These are phyloP conservation scores for Cornus suecica DNA, from an alignment of 148 eudicot genomes.

Conservation along the genomic window DNA sequence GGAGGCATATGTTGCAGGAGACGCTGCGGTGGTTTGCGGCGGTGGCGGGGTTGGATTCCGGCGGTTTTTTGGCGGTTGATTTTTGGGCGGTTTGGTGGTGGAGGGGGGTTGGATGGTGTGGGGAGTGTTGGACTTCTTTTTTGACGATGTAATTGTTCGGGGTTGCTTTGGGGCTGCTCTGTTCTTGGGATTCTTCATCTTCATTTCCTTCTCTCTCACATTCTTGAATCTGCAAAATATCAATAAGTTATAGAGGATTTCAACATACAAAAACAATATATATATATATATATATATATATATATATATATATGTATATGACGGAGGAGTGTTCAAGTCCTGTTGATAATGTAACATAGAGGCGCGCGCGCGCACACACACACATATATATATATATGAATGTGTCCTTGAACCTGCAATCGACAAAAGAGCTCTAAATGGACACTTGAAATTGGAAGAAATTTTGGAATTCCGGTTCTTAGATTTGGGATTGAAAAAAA, in stretches of 20 bases:
- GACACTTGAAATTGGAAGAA: too few relatives aligned
- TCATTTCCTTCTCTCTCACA: slow-evolving; percentile 63
- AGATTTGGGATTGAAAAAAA: too few relatives aligned
- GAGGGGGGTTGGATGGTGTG: slow-evolving; percentile 57
- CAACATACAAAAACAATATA: neutral
- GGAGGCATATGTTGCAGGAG: slow-evolving; percentile 82
- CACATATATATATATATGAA: neutral
- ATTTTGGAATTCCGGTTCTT: too few relatives aligned
- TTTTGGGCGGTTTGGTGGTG: slow-evolving; percentile 21
- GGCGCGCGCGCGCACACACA: too few relatives aligned
- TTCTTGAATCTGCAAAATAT: slow-evolving; percentile 76
- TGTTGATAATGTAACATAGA: too few relatives aligned
- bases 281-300: neutral
- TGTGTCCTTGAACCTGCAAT: too few relatives aligned
- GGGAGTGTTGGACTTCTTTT: slow-evolving; percentile 8
- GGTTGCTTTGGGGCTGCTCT: slow-evolving; percentile 34
- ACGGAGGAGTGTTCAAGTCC: too few relatives aligned
- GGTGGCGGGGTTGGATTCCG: slow-evolving; percentile 6
- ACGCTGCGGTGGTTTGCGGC: slow-evolving; percentile 20
- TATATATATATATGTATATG: neutral
- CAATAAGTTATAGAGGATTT: neutral
- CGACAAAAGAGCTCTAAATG: too few relatives aligned
- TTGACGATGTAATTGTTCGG: slow-evolving; percentile 18
- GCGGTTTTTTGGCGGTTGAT: slow-evolving; percentile 18
- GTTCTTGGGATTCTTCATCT: slow-evolving; percentile 57